phyloP scores from a whole-genome alignment of 305 asterid species.

The Rubia balearica region DNA sequence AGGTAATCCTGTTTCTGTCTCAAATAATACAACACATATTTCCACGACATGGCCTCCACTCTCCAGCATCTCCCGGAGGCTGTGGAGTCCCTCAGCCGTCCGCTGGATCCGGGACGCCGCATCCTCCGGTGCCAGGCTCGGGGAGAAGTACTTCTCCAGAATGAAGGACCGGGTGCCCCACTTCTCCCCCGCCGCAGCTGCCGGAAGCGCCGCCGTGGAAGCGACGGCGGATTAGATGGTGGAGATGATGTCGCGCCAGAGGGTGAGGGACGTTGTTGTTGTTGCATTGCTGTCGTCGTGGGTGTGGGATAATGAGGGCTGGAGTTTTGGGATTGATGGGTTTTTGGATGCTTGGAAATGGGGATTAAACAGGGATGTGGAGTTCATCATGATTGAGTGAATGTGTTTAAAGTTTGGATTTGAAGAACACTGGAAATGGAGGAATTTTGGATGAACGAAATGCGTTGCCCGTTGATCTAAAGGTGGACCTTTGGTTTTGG shows the following conservation, averaged over 20 bases:
- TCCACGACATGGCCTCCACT: constrained; percentile 75
- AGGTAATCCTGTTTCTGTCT: constrained; percentile 55
- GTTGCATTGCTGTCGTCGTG: constrained; percentile 6
- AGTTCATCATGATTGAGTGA: constrained; percentile 36
- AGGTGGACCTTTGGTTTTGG: constrained; percentile 51
- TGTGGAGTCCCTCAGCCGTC: constrained; percentile 69
- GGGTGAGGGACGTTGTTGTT: neutral
- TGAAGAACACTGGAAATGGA: neutral
- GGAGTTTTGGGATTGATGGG: constrained; percentile 16
- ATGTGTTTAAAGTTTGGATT: constrained; percentile 2
- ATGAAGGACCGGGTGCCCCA: constrained; percentile 72
- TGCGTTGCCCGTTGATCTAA: constrained; percentile 17
- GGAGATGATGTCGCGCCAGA: constrained; percentile 28
- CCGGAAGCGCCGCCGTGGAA: constrained; percentile 31
- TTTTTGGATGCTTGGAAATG: constrained; percentile 21
- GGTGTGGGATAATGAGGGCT: constrained; percentile 15
- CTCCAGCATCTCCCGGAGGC: constrained; percentile 53
- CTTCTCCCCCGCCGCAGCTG: constrained; percentile 45
- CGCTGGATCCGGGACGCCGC: constrained; percentile 57
- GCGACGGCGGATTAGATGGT: constrained; percentile 26
- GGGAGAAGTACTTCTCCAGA: constrained; percentile 46
- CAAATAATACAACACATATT: constrained; percentile 55
- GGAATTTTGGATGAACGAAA: neutral
- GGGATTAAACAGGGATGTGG: constrained; percentile 37
- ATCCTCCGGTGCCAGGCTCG: constrained; percentile 62